Evolutionary conservation across 169 alveolate genomes (phyloP), one percentile per base, ranked within the genome.

Genomic region (Plasmodium gonderi): DNA sequence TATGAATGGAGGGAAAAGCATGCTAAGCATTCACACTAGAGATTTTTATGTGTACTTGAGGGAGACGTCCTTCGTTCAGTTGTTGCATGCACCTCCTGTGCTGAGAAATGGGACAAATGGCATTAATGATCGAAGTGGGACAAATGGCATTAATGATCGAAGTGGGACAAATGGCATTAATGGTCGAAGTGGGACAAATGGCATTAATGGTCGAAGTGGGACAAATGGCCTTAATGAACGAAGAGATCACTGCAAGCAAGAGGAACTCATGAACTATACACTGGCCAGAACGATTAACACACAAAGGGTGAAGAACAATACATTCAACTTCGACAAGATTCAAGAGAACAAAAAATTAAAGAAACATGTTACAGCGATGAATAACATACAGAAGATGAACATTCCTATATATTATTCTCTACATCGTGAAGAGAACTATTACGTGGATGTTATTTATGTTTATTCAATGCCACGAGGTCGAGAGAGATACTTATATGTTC

Each of bases 391-490:
- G 64, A 29, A 69, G 76, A 14, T 82, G 38, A 47, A 54, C 38
- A 47, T 17, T 20, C 83, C 83, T n/a, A 82, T 14, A 29, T 72
- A 51, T 17, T 51, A 44, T 31, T 3, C 42, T 20, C 14, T 54
- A 31, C 5, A 26, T 45, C 5, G 23, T 33, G 26, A 40, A 23
- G 17, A 31, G 40, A n/a, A 69, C 7, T 44, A 26, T 75, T 68
- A 68, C 64, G 36, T 29, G 1, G 82, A 82, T 54, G n/a, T 20
- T 23, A n/a, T 45, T 45, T 82, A 82, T 42, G 26, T 82, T 38
- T 49, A 82, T 54, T 67, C 92, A 2, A 54, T 82, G 42, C 92
- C 92, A 1, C 36, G 92, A 38, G 92, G 92, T 3, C 38, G 42
- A 11, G 78, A 69, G 23, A 82, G 60, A 12, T 69, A 69, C 17